phyloP scores from a whole-genome alignment of 495 filamentous ascomycete species.

The Beverwykella pulmonaria region DNA sequence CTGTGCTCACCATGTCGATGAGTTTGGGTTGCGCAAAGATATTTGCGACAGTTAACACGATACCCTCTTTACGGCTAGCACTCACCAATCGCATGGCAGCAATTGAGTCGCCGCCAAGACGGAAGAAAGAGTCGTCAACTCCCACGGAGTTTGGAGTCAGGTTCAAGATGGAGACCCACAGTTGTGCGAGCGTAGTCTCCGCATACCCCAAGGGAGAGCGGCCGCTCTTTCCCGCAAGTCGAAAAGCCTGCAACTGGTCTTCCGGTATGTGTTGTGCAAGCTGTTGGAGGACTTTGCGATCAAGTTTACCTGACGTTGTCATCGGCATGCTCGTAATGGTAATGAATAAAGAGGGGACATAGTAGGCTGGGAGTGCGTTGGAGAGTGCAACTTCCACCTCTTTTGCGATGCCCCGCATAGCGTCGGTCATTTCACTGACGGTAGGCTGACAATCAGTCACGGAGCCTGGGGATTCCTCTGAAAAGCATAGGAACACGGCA shows the following conservation, averaged over 20 bases:
- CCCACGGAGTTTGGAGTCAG: conserved; percentile 26
- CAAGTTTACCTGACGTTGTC: conserved; percentile 31
- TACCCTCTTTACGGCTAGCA: conserved; percentile 30
- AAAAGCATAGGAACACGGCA: conserved; percentile 28
- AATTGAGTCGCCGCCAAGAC: conserved; percentile 40
- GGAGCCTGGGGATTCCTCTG: not conserved
- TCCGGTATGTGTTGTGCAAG: conserved; percentile 50
- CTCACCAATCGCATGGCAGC: conserved; percentile 38
- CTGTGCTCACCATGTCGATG: conserved; percentile 50
- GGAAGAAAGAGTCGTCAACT: conserved; percentile 38
- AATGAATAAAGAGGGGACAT: conserved; percentile 32
- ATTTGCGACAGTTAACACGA: conserved; percentile 51
- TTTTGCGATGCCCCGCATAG: conserved; percentile 6
- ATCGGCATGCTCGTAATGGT: conserved; percentile 32
- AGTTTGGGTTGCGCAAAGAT: conserved; percentile 56
- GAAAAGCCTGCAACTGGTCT: conserved; percentile 49
- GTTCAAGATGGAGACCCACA: conserved; percentile 23
- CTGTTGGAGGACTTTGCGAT: conserved; percentile 26
- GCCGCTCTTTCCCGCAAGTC: conserved; percentile 45
- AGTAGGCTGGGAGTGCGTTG: conserved; percentile 26
- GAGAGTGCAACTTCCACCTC: conserved; percentile 16
- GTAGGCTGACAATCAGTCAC: not conserved
- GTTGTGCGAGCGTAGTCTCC: conserved; percentile 25
- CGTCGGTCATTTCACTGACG: conserved; percentile 14
- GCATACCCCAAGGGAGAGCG: conserved; percentile 28